These are phyloP conservation scores for Otatea glauca DNA, from an alignment of 176 grass and related monocot genomes.

Conservation along the genomic window DNA sequence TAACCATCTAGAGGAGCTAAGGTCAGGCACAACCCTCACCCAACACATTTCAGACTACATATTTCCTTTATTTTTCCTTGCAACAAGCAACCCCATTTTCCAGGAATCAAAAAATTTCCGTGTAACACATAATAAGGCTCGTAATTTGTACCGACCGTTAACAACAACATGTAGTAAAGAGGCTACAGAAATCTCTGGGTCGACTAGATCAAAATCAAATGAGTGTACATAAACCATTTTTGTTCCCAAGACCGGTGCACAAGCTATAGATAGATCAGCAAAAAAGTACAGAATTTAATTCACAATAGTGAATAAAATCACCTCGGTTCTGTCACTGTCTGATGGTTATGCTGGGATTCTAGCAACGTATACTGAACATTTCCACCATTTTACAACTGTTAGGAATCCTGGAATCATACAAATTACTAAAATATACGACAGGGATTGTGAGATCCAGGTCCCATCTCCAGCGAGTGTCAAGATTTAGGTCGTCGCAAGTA, in stretches of 20 bases:
- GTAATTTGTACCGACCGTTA: neutral
- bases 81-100: neutral
- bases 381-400: constrained; percentile 57
- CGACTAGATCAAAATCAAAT: constrained; percentile 15
- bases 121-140: neutral
- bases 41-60: neutral
- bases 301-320: constrained; percentile 41
- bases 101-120: neutral
- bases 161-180: neutral
- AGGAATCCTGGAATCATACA: constrained; percentile 40
- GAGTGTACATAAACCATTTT: neutral
- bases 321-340: neutral
- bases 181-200: neutral
- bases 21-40: neutral
- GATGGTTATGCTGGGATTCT: constrained; percentile 42
- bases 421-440: constrained; percentile 47
- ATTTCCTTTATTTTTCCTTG: neutral
- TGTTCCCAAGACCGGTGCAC: neutral
- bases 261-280: neutral
- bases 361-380: constrained; percentile 27
- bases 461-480: constrained; percentile 38
- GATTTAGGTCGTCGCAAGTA: constrained; percentile 1
- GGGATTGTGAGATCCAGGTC: constrained; percentile 29
- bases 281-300: constrained; percentile 45
- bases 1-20: neutral